Evolutionary conservation across 352 stramenopile species (phyloP), one percentile per base, ranked within the genome.

Genomic region (Globisporangium recalcitrans): DNA sequence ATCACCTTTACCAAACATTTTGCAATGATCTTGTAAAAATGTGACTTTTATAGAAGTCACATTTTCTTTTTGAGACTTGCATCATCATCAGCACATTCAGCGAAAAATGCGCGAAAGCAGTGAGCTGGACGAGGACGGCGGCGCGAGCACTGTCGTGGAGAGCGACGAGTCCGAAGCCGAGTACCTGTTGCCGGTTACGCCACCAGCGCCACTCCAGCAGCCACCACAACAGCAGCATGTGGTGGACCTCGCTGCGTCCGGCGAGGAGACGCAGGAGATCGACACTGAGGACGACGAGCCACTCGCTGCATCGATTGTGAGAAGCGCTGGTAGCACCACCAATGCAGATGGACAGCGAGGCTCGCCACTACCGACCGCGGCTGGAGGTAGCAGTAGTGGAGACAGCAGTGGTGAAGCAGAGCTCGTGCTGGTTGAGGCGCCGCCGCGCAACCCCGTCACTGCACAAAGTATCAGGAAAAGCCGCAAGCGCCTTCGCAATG

Each of bases 261-360:
- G 24, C 19, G 48, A 55, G 26, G 49, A 55, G 19, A 55, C 49
- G 14, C 49, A 55, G 26, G 49, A 55, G 49, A n/a, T 55, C 49
- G 49, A 55, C 16, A 26, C 49, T 16, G 32, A 55, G 3, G 49
- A 55, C 27, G 49, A 55, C 49, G 49, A 40, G 4, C 49, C 49
- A 13, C 49, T 55, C 49, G 49, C 49, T 4, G 27, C 19, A 27
- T 55, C 49, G 16, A 32, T 55, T 7, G 49, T 19, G 27, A n/a
- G 49, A 11, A 40, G 11, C 26, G 16, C 14, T 21, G 19, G 38
- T 22, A 46, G 16, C 38, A 46, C 2, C 16, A 46, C 1, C 38
- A 46, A 44, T 44, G 38, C 5, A 6, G 22, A 13, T 22, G 16
- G 16, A 46, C 38, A 46, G 38, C 14, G 16, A 22, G 38, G 16